Conservation (phyloP, 257 asterid species). For the Fraxinus cuspidata region DNA sequence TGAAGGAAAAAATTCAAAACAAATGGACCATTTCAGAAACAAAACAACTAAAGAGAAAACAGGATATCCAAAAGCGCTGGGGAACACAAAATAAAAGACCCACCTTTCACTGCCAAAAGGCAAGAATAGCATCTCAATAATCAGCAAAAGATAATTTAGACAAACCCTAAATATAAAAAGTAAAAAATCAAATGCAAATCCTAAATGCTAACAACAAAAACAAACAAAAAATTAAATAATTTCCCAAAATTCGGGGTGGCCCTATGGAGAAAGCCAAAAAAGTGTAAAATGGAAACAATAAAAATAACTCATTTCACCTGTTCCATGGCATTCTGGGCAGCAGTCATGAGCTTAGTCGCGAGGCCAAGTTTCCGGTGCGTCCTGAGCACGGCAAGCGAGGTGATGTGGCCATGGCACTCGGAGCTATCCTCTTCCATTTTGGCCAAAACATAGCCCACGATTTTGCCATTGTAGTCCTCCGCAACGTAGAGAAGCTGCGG, state of each 20-base stretch:
- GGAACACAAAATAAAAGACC: neutral
- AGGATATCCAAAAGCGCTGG: neutral
- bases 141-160: neutral
- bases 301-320: slow-evolving; percentile 41
- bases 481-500: slow-evolving; percentile 98
- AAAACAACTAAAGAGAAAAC: neutral
- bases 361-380: slow-evolving; percentile 94
- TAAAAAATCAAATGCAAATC: neutral
- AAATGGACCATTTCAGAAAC: neutral
- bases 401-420: slow-evolving; percentile 98
- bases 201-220: neutral
- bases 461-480: slow-evolving; percentile 93
- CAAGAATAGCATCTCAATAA: neutral
- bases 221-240: neutral
- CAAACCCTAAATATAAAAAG: too few species aligned
- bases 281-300: neutral
- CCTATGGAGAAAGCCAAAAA: neutral
- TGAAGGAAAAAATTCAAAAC: neutral
- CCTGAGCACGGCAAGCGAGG: slow-evolving; percentile 94
- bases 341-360: slow-evolving; percentile 98
- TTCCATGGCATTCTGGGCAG: slow-evolving; percentile 98
- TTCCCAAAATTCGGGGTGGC: neutral
- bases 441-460: slow-evolving; percentile 93
- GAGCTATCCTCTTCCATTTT: slow-evolving; percentile 96
- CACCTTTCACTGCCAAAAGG: neutral